phyloP scores from a whole-genome alignment of 805 yeast species.

The Jamesozyma piceae region DNA sequence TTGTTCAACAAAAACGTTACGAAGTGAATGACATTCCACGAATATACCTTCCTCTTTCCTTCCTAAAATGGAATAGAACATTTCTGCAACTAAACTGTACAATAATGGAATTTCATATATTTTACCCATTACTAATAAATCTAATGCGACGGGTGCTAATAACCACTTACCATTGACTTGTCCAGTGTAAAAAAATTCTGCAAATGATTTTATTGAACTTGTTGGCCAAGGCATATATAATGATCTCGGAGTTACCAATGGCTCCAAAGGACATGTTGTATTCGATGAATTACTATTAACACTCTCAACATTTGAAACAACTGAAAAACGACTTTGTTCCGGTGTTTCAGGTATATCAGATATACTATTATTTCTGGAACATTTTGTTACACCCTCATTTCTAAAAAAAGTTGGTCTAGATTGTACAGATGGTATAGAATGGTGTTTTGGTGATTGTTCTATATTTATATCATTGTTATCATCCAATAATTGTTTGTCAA shows the following conservation, averaged over 20 bases:
- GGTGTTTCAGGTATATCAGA: background rate
- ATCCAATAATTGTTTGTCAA: conserved; percentile 19
- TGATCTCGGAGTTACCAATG: conserved; percentile 57
- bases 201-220: conserved; percentile 50
- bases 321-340: conserved; percentile 6
- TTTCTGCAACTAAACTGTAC: conserved; percentile 60
- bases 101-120: conserved; percentile 60
- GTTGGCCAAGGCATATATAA: conserved; percentile 62
- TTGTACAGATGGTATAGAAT: background rate
- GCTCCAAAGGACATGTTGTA: conserved; percentile 37
- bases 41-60: conserved; percentile 46
- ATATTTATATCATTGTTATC: background rate
- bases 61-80: conserved; percentile 59
- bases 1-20: conserved; percentile 15
- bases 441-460: background rate
- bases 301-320: conserved; percentile 10
- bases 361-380: background rate
- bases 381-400: background rate
- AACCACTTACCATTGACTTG: conserved; percentile 68
- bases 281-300: conserved; percentile 6
- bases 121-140: conserved; percentile 52
- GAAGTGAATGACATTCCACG: conserved; percentile 22
- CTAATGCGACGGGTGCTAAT: conserved; percentile 57
- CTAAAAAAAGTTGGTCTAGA: background rate
- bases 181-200: conserved; percentile 70